phyloP scores from a whole-genome alignment of 805 yeast genomes.

The Pichia californica region DNA sequence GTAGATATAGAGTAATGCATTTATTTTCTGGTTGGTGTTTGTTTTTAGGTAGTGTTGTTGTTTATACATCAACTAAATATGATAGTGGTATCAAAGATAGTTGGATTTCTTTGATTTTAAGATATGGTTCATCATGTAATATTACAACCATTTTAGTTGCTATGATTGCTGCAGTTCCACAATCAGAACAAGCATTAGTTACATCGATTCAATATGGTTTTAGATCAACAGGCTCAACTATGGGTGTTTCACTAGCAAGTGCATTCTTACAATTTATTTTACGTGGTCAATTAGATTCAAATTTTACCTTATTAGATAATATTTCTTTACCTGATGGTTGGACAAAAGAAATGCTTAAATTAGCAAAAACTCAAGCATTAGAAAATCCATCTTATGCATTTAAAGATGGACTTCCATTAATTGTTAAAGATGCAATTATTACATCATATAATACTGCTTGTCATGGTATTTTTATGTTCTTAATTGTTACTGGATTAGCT shows the following conservation, averaged over 20 bases:
- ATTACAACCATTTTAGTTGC: constrained; percentile 70
- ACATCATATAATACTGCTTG: constrained; percentile 46
- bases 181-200: constrained; percentile 69
- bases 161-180: constrained; percentile 68
- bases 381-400: constrained; percentile 22
- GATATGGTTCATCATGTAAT: constrained; percentile 60
- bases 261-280: constrained; percentile 37
- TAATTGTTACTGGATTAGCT: constrained; percentile 17
- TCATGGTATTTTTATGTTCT: constrained; percentile 45
- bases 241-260: constrained; percentile 45
- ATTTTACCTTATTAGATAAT: constrained; percentile 12
- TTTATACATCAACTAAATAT: constrained; percentile 20
- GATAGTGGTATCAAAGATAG: constrained; percentile 33
- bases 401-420: constrained; percentile 19
- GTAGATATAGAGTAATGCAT: constrained; percentile 50
- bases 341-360: constrained; percentile 8
- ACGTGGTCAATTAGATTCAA: constrained; percentile 9
- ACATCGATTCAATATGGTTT: constrained; percentile 83
- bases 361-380: constrained; percentile 11
- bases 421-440: constrained; percentile 36
- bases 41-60: constrained; percentile 39
- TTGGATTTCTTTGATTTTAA: constrained; percentile 43
- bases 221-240: constrained; percentile 48
- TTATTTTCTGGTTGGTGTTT: constrained; percentile 34
- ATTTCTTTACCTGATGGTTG: constrained; percentile 15